Percentiles rank a stretch among this genome's conserved stretches.
phyloP scores from a whole-genome alignment of 2,329 filamentous ascomycete species.

The Drechslerella coelobrocha region DNA sequence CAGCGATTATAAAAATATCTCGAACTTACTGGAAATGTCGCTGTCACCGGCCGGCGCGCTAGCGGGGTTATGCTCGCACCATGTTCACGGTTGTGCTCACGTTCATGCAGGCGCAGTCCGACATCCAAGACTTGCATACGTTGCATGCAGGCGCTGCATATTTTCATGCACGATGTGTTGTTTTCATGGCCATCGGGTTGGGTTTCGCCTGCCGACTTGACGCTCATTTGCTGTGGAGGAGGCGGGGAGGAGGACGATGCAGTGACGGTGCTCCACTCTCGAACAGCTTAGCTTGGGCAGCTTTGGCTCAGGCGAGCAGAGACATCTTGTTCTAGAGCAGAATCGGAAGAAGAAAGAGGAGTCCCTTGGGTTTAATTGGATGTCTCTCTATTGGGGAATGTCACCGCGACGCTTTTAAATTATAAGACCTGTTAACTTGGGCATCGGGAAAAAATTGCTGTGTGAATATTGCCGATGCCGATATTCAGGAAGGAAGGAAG shows the following conservation, averaged over 20 bases:
- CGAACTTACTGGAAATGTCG: not conserved
- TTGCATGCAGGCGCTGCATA: conserved; percentile 40
- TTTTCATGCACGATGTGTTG: conserved; percentile 51
- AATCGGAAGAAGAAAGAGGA: not conserved
- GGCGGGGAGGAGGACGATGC: not conserved
- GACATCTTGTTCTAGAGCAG: not conserved
- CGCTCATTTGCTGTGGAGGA: conserved; percentile 7
- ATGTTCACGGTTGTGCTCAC: not conserved
- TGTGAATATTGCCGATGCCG: not conserved
- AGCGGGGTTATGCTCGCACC: not conserved
- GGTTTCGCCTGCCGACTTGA: conserved; percentile 10
- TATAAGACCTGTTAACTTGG: too few species aligned
- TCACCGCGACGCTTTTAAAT: too few species aligned
- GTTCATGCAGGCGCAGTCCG: too few species aligned
- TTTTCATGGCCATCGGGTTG: conserved; percentile 34
- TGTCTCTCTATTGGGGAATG: not conserved
- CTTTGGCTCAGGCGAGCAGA: not conserved
- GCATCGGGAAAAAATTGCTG: not conserved
- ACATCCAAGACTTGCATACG: too few species aligned
- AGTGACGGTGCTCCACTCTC: not conserved
- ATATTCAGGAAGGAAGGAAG: conserved; percentile 5
- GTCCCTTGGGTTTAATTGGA: conserved; percentile 1
- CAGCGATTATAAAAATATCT: not conserved
- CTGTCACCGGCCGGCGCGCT: conserved; percentile 3
- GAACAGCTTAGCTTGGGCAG: not conserved